phyloP scores from a whole-genome alignment of 1,139 yeast species.

The Blastobotrys indianensis region DNA sequence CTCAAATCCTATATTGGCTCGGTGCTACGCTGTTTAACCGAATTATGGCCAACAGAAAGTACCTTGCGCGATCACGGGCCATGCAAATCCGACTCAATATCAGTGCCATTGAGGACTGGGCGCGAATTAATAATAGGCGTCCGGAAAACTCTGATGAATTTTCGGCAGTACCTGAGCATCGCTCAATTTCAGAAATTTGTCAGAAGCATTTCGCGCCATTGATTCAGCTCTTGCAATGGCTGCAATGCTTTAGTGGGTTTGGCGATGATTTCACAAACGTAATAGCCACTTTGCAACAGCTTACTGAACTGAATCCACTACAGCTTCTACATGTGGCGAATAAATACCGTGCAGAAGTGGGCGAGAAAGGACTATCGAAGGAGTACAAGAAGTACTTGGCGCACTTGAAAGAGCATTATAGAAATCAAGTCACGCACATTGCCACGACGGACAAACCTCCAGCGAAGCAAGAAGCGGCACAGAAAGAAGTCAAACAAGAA shows the following conservation, averaged over 20 bases:
- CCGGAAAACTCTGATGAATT: constrained; percentile 40
- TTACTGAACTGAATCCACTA: constrained; percentile 51
- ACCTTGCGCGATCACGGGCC: constrained; percentile 76
- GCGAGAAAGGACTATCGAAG: constrained; percentile 48
- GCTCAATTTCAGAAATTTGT: constrained; percentile 44
- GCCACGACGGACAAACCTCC: constrained; percentile 14
- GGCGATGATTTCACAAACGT: constrained; percentile 51
- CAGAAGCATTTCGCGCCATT: constrained; percentile 65
- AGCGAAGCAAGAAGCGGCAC: neutral
- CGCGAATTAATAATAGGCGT: constrained; percentile 65
- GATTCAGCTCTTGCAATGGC: constrained; percentile 79
- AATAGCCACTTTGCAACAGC: constrained; percentile 43
- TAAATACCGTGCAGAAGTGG: constrained; percentile 77
- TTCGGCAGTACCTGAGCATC: constrained; percentile 21
- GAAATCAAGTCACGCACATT: constrained; percentile 21
- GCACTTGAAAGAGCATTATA: constrained; percentile 30
- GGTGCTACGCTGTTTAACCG: constrained; percentile 69
- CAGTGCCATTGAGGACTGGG: constrained; percentile 89
- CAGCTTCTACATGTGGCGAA: constrained; percentile 70
- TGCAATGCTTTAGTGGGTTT: constrained; percentile 75
- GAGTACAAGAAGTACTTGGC: constrained; percentile 33
- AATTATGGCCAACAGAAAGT: constrained; percentile 57
- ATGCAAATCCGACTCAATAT: constrained; percentile 83
- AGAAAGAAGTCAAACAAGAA: constrained; percentile 2
- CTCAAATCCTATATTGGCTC: constrained; percentile 75